Evolutionary conservation across 2,329 filamentous ascomycete species (phyloP).

Genomic region (Xylariales sp.): DNA sequence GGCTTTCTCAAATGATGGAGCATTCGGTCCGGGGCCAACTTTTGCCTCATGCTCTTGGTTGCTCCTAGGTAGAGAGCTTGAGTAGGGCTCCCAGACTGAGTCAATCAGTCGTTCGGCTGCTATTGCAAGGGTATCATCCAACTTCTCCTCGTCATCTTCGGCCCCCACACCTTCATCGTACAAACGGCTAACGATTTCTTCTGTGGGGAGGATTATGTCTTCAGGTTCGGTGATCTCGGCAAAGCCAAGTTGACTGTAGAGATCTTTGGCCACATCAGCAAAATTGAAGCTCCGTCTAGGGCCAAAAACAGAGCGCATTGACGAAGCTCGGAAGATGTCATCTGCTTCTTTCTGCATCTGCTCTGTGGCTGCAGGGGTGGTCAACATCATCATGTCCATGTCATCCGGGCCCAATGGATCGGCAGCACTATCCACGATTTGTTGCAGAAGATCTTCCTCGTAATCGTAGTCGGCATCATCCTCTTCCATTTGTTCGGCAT

Average conservation of each 20-base stretch:
- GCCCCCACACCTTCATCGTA: constrained; percentile 58
- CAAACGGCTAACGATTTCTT: constrained; percentile 62
- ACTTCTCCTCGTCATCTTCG: constrained; percentile 49
- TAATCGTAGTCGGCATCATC: constrained; percentile 29
- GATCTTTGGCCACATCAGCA: constrained; percentile 65
- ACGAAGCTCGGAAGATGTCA: constrained; percentile 49
- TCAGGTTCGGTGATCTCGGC: constrained; percentile 65
- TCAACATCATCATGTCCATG: constrained; percentile 51
- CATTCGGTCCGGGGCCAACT: constrained; percentile 60
- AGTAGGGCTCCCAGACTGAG: constrained; percentile 51
- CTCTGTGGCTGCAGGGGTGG: constrained; percentile 50
- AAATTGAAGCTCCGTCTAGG: constrained; percentile 56
- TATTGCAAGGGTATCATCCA: constrained; percentile 52
- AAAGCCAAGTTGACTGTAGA: constrained; percentile 55
- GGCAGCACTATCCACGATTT: constrained; percentile 22
- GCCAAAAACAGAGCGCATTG: constrained; percentile 36
- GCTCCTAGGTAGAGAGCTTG: constrained; percentile 41
- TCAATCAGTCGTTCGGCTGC: constrained; percentile 46
- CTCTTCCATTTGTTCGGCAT: constrained; percentile 32
- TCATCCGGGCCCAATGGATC: constrained; percentile 28
- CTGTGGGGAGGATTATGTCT: constrained; percentile 69
- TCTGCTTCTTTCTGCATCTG: constrained; percentile 52
- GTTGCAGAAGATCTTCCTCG: constrained; percentile 28
- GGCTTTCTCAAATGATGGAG: constrained; percentile 68
- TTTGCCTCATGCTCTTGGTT: constrained; percentile 53